Evolutionary conservation across 352 stramenopile genomes (phyloP), one percentile per base, ranked within the genome.

Genomic region (Phytophthora uliginosa): DNA sequence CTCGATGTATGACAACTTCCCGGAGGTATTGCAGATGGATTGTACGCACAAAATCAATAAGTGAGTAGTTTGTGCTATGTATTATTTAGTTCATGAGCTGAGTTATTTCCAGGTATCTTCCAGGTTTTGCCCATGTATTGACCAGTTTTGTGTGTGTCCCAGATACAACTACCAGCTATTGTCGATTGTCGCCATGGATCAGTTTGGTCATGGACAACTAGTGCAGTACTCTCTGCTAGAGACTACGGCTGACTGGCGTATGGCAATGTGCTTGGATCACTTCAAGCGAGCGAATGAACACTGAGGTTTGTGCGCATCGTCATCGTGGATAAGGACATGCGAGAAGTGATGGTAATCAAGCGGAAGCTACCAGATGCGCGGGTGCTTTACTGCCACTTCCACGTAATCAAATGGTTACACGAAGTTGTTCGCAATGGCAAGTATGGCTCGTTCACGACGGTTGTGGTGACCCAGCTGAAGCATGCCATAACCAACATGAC

Each of bases 161-260:
- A 62, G 62, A 10, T 66, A 72, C 65, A 72, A 71, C 22, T 28
- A 28, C 26, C n/a, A n/a, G n/a, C 28, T 66, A 24, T 17, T 58
- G 2, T 31, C 36, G 0, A 36, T 58, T 36, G 50, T 72, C 2
- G 47, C 33, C 17, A 59, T 66, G 56, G 48, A 71, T 51, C 26
- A 72, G 51, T 55, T 53, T 24, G 31, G 56, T 0, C n/a, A 72
- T 1, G 56, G 51, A 10, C 38, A 67, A 36, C 20, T 57, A 1
- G 57, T 67, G 0, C 58, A 73, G 24, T 62, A 73, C 50, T 73
- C 38, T 2, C 15, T 73, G 7, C n/a, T 67, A 0, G 55, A 66
- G 20, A 57, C 40, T 7, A 73, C 42, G 13, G 0, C 18, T 17
- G 36, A 71, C 12, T 66, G 56, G 48, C 56, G 59, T 12, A 66